Percentiles rank a stretch among this genome's conserved stretches.
phyloP scores from a whole-genome alignment of 176 grass and related monocot species.

The Saccharum spontaneum region DNA sequence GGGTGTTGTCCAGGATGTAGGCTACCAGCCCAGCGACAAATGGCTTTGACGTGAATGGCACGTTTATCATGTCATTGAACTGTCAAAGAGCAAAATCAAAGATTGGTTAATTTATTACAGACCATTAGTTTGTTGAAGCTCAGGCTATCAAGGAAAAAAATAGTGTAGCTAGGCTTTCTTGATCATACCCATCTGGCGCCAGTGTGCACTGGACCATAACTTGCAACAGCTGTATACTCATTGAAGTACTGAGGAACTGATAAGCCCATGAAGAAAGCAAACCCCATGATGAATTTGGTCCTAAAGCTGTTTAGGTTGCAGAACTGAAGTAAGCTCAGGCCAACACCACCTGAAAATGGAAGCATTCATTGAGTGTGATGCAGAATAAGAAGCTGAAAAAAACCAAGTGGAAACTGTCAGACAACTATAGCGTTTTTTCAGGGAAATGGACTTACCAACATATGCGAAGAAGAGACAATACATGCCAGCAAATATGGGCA shows the following conservation, averaged over 20 bases:
- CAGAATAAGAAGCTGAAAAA: neutral
- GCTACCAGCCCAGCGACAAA: conserved; percentile 78
- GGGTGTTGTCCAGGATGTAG: conserved; percentile 80
- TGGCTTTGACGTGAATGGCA: conserved; percentile 84
- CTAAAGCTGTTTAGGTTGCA: conserved; percentile 93
- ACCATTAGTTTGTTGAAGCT: neutral
- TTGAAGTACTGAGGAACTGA: conserved; percentile 98
- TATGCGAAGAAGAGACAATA: conserved; percentile 93
- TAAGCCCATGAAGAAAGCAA: conserved; percentile 87
- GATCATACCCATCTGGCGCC: conserved; percentile 77
- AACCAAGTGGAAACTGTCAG: neutral
- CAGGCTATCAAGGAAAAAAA: neutral
- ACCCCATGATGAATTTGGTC: conserved; percentile 93
- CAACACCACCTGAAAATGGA: conserved; percentile 56
- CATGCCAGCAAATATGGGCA: conserved; percentile 82
- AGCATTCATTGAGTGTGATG: neutral
- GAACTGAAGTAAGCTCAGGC: conserved; percentile 84
- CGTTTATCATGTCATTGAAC: conserved; percentile 96
- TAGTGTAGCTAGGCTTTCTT: neutral
- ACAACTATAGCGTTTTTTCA: neutral
- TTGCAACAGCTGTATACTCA: conserved; percentile 70
- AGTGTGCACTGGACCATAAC: conserved; percentile 89
- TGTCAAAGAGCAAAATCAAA: conserved; percentile 15
- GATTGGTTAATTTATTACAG: neutral
- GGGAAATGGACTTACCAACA: conserved; percentile 54